Conservation (phyloP, 345 rosid genomes). For the Citrus unshiu region DNA sequence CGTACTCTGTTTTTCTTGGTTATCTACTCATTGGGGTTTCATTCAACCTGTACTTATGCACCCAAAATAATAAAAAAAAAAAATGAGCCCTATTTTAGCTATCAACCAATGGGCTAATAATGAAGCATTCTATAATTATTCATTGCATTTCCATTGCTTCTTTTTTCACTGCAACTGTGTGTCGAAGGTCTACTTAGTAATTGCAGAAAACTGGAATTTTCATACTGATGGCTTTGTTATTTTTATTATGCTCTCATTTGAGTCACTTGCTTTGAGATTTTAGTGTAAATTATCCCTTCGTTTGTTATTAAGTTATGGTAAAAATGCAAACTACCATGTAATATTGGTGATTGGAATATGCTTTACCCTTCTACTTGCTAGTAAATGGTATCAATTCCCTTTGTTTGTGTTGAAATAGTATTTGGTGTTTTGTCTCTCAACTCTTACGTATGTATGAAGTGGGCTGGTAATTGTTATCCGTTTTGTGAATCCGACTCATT, state of each 20-base stretch:
- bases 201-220: background rate
- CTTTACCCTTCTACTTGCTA: background rate
- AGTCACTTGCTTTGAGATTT: background rate
- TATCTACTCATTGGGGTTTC: background rate
- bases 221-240: background rate
- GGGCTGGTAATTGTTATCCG: background rate
- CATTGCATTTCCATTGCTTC: background rate
- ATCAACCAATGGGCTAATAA: background rate
- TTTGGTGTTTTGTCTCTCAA: background rate
- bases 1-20: background rate
- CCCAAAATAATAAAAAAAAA: background rate
- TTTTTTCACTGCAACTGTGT: too few species aligned
- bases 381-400: too few species aligned
- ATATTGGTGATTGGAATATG: background rate
- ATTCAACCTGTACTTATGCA: background rate
- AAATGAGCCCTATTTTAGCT: background rate
- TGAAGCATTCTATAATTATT: background rate
- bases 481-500: background rate
- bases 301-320: background rate
- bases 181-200: too few species aligned
- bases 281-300: background rate
- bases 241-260: background rate
- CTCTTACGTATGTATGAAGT: background rate
- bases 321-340: background rate
- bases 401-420: background rate